A percentile compares a stretch with the other conserved stretches of the same genome.
These are phyloP conservation scores for Cryptococcus floricola DNA, from an alignment of 1,284 basidiomycete species.

Conservation along the genomic window DNA sequence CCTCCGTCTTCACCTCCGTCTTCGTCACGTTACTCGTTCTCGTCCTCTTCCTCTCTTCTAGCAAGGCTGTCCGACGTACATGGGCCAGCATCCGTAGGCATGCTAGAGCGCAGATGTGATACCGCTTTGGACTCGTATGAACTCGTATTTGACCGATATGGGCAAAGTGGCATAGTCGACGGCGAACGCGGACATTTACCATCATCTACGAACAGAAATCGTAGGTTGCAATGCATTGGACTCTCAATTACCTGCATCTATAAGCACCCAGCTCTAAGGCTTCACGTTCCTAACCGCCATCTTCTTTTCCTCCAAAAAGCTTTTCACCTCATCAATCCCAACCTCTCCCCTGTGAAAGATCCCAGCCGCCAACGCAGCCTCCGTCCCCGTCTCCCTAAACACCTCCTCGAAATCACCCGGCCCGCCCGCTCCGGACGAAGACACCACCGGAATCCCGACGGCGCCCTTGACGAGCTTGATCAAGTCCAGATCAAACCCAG, in stretches of 20 bases:
- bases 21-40: too few species aligned
- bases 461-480: slow-evolving; percentile 68
- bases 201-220: too few species aligned
- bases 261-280: slow-evolving; percentile 27
- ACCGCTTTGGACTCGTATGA: too few species aligned
- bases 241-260: not conserved
- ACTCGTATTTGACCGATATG: not conserved
- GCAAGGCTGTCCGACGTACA: too few species aligned
- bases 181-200: too few species aligned
- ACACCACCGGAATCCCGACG: slow-evolving; percentile 89
- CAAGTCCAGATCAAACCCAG: slow-evolving; percentile 87
- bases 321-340: slow-evolving; percentile 63
- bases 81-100: too few species aligned
- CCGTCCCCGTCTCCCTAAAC: slow-evolving; percentile 72
- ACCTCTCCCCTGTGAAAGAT: slow-evolving; percentile 96
- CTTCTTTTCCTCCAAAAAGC: slow-evolving; percentile 53
- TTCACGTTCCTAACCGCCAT: slow-evolving; percentile 47
- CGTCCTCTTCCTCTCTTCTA: too few species aligned
- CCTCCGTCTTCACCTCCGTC: too few species aligned
- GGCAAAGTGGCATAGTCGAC: not conserved
- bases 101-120: too few species aligned
- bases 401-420: slow-evolving; percentile 81
- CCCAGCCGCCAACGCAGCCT: slow-evolving; percentile 93
- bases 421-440: slow-evolving; percentile 86
- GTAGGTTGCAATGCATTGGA: not conserved